These are phyloP conservation scores for Sporothrix mexicana DNA, from an alignment of 2,329 filamentous ascomycete genomes.

Conservation along the genomic window DNA sequence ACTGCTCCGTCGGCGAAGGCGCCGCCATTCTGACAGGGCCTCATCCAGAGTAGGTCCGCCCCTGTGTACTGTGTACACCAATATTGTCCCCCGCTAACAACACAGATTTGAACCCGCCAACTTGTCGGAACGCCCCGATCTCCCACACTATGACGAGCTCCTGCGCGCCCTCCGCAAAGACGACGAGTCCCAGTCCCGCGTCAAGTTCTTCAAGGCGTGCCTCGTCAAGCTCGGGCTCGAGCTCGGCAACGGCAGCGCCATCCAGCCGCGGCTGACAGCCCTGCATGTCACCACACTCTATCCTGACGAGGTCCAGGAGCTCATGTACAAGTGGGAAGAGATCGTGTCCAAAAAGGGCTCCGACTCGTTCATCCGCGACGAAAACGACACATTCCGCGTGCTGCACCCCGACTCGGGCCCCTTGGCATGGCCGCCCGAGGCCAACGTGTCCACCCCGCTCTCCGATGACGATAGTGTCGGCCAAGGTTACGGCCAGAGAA, in stretches of 20 bases:
- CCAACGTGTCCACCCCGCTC: slow-evolving; percentile 28
- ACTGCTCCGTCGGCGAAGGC: slow-evolving; percentile 82
- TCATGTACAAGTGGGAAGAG: slow-evolving; percentile 70
- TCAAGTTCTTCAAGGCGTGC: slow-evolving; percentile 78
- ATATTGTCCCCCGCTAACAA: neutral
- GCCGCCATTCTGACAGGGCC: slow-evolving; percentile 81
- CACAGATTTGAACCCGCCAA: slow-evolving; percentile 81
- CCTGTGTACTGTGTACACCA: too few species aligned
- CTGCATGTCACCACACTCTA: slow-evolving; percentile 79
- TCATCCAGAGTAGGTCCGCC: slow-evolving; percentile 78
- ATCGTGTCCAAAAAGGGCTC: slow-evolving; percentile 69
- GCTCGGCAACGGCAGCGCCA: slow-evolving; percentile 70
- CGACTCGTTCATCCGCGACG: slow-evolving; percentile 75
- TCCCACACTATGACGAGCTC: slow-evolving; percentile 72
- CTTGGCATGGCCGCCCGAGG: slow-evolving; percentile 31
- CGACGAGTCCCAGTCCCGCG: slow-evolving; percentile 65
- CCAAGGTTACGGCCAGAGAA: slow-evolving; percentile 42
- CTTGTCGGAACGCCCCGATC: slow-evolving; percentile 68
- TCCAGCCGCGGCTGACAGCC: slow-evolving; percentile 77
- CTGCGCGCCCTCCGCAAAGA: slow-evolving; percentile 71
- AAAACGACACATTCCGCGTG: slow-evolving; percentile 82
- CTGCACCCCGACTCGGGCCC: slow-evolving; percentile 64
- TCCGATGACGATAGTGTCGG: slow-evolving; percentile 41
- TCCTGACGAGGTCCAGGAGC: slow-evolving; percentile 59
- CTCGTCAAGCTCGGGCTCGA: slow-evolving; percentile 81